These are phyloP conservation scores for Nicotiana knightiana DNA, from an alignment of 257 asterid genomes.

Conservation along the genomic window DNA sequence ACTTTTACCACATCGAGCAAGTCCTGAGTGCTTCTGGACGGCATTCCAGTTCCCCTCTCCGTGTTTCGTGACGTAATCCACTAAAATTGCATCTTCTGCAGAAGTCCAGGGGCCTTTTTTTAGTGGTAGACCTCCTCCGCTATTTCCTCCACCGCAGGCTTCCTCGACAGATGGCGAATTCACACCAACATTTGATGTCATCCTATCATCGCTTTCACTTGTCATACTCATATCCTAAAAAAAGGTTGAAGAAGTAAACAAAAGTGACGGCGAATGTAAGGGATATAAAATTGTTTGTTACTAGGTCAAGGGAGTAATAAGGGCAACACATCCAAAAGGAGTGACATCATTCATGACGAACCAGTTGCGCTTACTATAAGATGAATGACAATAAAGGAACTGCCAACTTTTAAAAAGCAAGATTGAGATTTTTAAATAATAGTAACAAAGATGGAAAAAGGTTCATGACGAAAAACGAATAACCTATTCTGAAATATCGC, in stretches of 20 bases:
- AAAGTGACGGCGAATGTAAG: neutral
- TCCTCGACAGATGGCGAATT: conserved; percentile 39
- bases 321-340: conserved; percentile 5
- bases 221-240: conserved; percentile 41
- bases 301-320: neutral
- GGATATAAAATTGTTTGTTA: neutral
- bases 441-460: neutral
- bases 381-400: conserved; percentile 1
- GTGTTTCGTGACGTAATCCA: conserved; percentile 43
- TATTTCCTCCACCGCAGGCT: conserved; percentile 33
- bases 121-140: conserved; percentile 31
- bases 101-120: conserved; percentile 67
- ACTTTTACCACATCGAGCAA: conserved; percentile 66
- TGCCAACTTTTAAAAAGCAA: neutral
- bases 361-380: conserved; percentile 5
- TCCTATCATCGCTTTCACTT: conserved; percentile 40
- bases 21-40: conserved; percentile 49
- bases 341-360: conserved; percentile 5
- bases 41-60: conserved; percentile 77
- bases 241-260: conserved; percentile 6
- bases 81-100: conserved; percentile 52
- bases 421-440: neutral
- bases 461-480: conserved; percentile 2
- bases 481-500: conserved; percentile 7
- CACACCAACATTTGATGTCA: conserved; percentile 19